Evolutionary conservation across 768 basidiomycete genomes (phyloP), one percentile per base, ranked within the genome.

Genomic region (Cyathus striatus): DNA sequence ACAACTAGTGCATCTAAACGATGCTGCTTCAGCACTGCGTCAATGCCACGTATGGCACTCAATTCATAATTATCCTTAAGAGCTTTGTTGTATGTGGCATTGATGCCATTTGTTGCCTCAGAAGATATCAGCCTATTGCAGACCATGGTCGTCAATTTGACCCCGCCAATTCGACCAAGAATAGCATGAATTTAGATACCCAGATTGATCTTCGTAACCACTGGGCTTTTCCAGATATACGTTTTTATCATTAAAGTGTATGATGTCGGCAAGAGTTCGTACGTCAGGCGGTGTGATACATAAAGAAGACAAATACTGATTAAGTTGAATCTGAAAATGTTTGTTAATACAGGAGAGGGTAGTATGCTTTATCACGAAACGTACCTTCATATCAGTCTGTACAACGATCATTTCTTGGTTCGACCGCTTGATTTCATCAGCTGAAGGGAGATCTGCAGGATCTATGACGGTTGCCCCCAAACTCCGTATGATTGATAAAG

Each of bases 381-480:
- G 30, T 38, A 74, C 81, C 68, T 81, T 83, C 61, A 83, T 77
- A 48, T 84, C 81, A 1, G 65, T 61, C 7, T 63, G 49, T n/a
- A 79, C 46, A 2, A 82, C 81, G 14, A 76, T 58, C 0, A 64
- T 73, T 54, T 84, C 80, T 43, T 79, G 76, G 13, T 70, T 69
- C 0, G 73, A 73, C 3, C 49, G 46, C 17, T 67, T 50, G 7
- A 79, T 66, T 41, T 77, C 78, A 1, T 70, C 65, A 3, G 73
- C 75, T 20, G 75, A 75, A 0, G 79, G 73, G 14, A 85, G 60
- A 44, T 83, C 77, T 1, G 79, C 76, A 1, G 81, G 79, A 52
- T 86, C 82, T 5, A 84, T 66, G 4, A 85, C 64, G 1, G 72
- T 69, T 0, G 73, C 73, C 2, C 76, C 75, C 1, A 76, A 59